phyloP scores from a whole-genome alignment of 352 stramenopile species.

The Phytopythium montanum region DNA sequence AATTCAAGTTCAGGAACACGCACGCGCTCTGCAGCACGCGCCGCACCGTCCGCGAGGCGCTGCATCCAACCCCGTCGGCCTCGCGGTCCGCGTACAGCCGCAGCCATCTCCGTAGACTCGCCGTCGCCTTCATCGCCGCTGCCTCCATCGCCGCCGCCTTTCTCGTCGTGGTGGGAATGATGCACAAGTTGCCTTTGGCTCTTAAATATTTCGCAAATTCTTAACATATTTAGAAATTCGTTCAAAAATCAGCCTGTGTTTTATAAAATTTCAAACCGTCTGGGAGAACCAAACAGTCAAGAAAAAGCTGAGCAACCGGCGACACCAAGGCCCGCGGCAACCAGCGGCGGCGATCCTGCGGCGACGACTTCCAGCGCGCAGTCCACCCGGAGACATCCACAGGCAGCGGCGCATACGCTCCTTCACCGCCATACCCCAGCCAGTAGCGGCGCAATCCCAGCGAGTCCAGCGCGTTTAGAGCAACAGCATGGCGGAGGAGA shows the following conservation, averaged over 20 bases:
- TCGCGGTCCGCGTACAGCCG: constrained; percentile 16
- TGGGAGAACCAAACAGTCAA: no score
- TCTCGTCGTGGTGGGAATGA: constrained; percentile 8
- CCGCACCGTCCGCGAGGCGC: constrained; percentile 4
- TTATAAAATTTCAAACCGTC: not conserved
- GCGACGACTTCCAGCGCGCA: no score
- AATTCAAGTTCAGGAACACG: not conserved
- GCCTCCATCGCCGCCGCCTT: not conserved
- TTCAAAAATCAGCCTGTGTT: no score
- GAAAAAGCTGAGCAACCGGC: no score
- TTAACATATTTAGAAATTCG: no score
- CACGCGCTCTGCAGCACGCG: constrained; percentile 19
- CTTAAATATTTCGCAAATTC: no score
- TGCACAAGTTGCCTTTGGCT: not conserved
- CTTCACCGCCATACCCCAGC: not conserved
- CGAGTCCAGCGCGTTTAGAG: no score
- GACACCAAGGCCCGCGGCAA: no score
- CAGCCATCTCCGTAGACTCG: constrained; percentile 35
- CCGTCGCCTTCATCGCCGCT: not conserved
- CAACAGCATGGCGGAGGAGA: constrained; percentile 59
- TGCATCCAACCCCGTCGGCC: not conserved
- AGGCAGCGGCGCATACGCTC: not conserved
- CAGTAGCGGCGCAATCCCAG: not conserved
- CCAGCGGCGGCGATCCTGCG: no score
- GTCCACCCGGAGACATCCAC: not conserved